Percentiles rank a stretch among this genome's conserved stretches.
Evolutionary conservation across 306 rosid species (phyloP).

Genomic region (Rubus parviflorus): DNA sequence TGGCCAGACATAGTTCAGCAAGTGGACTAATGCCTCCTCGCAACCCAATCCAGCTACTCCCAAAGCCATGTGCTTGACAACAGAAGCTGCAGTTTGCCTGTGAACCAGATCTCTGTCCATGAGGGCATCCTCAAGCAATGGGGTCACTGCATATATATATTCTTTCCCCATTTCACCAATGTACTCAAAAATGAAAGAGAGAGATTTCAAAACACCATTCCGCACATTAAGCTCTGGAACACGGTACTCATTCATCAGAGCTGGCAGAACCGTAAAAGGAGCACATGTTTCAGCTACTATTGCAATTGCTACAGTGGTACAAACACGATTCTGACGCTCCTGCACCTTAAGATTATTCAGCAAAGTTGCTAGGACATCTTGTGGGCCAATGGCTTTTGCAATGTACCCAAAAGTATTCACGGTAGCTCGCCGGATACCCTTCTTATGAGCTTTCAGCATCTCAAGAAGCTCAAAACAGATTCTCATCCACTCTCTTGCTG

Average conservation of each 20-base stretch:
- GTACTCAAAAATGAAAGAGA: slow-evolving; percentile 94
- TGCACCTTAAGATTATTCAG: slow-evolving; percentile 88
- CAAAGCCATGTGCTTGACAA: slow-evolving; percentile 96
- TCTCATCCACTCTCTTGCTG: slow-evolving; percentile 98
- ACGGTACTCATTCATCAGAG: slow-evolving; percentile 93
- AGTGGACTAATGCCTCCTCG: slow-evolving; percentile 81
- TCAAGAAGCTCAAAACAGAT: slow-evolving; percentile 96
- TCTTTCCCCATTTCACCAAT: slow-evolving; percentile 99
- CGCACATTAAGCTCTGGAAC: slow-evolving; percentile 96
- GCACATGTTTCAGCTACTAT: slow-evolving; percentile 99
- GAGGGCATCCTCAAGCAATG: slow-evolving; percentile 91
- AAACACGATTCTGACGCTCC: slow-evolving; percentile 95
- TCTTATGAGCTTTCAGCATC: slow-evolving; percentile 98
- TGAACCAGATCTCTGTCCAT: slow-evolving; percentile 97
- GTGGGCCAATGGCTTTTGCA: slow-evolving; percentile 96
- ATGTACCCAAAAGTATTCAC: slow-evolving; percentile 92
- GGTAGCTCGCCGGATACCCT: slow-evolving; percentile 88
- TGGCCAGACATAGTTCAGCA: slow-evolving; percentile 92
- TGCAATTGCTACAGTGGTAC: slow-evolving; percentile 96
- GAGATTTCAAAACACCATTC: slow-evolving; percentile 88
- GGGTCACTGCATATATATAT: slow-evolving; percentile 92
- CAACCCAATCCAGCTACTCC: slow-evolving; percentile 99
- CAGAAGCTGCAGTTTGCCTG: slow-evolving; percentile 97
- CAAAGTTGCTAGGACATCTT: slow-evolving; percentile 83
- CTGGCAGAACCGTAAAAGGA: slow-evolving; percentile 89